Conservation (phyloP, 2,329 filamentous ascomycete species). For the Tolypocladium sp. region DNA sequence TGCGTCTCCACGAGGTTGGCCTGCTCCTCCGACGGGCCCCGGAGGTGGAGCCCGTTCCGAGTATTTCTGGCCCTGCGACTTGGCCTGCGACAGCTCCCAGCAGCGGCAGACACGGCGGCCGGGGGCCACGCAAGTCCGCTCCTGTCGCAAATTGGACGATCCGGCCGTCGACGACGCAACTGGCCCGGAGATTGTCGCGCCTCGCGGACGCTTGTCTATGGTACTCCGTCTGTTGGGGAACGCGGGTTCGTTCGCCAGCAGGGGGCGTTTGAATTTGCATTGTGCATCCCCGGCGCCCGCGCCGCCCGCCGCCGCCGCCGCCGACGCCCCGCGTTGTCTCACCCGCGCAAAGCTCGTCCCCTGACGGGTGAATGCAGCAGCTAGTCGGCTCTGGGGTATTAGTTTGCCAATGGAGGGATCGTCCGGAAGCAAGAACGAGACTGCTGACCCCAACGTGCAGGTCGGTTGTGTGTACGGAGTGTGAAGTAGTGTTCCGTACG, state of each 20-base stretch:
- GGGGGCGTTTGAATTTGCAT: not conserved
- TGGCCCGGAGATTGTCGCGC: not conserved
- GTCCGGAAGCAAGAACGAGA: not conserved
- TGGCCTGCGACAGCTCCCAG: not conserved
- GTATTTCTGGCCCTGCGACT: not conserved
- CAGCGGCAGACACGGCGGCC: not conserved
- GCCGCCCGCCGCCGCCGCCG: conserved; percentile 2
- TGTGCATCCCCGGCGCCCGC: conserved; percentile 1
- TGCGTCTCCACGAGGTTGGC: not conserved
- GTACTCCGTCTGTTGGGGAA: not conserved
- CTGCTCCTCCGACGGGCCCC: not conserved
- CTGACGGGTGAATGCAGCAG: not conserved
- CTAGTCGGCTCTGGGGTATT: not conserved
- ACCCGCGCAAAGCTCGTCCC: not conserved
- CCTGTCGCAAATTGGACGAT: not conserved
- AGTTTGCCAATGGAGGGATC: not conserved
- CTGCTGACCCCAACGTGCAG: not conserved
- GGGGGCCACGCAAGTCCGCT: not conserved
- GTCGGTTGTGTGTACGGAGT: not conserved
- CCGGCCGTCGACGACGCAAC: not conserved
- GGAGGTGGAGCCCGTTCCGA: conserved; percentile 1
- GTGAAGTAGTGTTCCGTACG: not conserved
- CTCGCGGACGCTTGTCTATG: not conserved
- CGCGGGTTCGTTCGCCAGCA: not conserved
- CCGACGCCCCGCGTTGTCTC: not conserved